These are phyloP conservation scores for Trifolium fragiferum DNA, from an alignment of 306 rosid species.

Conservation along the genomic window DNA sequence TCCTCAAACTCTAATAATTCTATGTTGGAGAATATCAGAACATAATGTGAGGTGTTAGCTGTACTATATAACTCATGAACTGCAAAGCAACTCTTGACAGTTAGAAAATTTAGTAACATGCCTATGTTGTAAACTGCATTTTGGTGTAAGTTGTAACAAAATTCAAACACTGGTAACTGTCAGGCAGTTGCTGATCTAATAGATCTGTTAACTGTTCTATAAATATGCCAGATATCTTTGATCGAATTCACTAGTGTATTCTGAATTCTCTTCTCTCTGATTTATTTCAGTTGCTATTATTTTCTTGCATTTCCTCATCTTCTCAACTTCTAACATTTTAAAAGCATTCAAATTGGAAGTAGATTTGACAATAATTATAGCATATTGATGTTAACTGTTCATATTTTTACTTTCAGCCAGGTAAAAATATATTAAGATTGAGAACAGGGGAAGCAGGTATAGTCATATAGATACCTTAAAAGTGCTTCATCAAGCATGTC, in stretches of 20 bases:
- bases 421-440: conserved; percentile 24
- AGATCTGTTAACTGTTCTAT: neutral
- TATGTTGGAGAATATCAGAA: conserved; percentile 7
- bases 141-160: neutral
- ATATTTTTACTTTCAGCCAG: conserved; percentile 36
- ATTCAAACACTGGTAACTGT: neutral
- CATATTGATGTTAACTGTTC: conserved; percentile 30
- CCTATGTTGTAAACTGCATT: neutral
- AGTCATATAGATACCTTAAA: conserved; percentile 60
- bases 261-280: neutral
- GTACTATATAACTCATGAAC: neutral
- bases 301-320: conserved; percentile 15
- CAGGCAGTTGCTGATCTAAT: conserved; percentile 12
- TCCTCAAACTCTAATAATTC: conserved; percentile 13
- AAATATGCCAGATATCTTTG: conserved; percentile 1
- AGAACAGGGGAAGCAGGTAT: conserved; percentile 26
- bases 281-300: conserved; percentile 7
- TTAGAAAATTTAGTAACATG: conserved; percentile 7
- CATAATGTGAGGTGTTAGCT: neutral
- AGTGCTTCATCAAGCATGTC: conserved; percentile 99
- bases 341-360: conserved; percentile 25
- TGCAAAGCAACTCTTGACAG: neutral
- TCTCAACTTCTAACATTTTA: neutral
- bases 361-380: conserved; percentile 33
- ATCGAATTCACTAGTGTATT: conserved; percentile 4